Base-by-base conservation (phyloP, 306 rosid genomes). In the Lablab purpureus region DNA sequence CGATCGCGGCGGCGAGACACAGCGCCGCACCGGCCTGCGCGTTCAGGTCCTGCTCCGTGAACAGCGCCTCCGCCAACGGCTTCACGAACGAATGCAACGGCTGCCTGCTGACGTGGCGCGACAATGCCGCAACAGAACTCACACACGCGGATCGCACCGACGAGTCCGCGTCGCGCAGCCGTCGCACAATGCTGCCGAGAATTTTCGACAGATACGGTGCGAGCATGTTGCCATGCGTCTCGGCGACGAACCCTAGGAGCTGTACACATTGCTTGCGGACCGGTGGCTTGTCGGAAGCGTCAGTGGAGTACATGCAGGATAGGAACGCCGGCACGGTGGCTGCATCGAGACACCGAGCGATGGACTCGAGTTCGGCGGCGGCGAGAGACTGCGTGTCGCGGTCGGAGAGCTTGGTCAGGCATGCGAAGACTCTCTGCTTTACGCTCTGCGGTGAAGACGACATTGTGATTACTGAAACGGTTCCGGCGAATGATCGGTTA, bases 361-460 rank as follows among this genome's bases (percentile, higher is more conserved):
- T 88, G 37, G 94, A 88, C 25, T 90, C 88, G 7, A 96, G 98
- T 65, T 96, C 98, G 4, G 67, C 28, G 55, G 76, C 79, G 15
- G 99, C 98, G 21, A 89, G 55, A 30, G 96, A 80, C 45, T 93
- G 91, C 2, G 99, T 96, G 47, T 96, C 99, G 2, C 99, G 93
- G 87, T 96, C 99, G 65, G 99, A 90, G 83, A 96, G 98, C 85
- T 89, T 96, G 51, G 92, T 87, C n/a, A 96, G 89, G 88, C 94
- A 93, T 2, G 92, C 80, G 84, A 93, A 85, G 50, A 96, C 89
- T 28, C 90, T 90, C 74, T 89, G 97, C 89, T 93, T 93, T 47
- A 93, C 73, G 81, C 63, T 90, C 49, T 90, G 91, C 7, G 82
- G 73, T 14, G 91, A 40, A 6, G 91, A 40, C 10, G 97, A 79